Evolutionary conservation across 2,329 filamentous ascomycete genomes (phyloP).

Genomic region (Aspergillus arachidicola): DNA sequence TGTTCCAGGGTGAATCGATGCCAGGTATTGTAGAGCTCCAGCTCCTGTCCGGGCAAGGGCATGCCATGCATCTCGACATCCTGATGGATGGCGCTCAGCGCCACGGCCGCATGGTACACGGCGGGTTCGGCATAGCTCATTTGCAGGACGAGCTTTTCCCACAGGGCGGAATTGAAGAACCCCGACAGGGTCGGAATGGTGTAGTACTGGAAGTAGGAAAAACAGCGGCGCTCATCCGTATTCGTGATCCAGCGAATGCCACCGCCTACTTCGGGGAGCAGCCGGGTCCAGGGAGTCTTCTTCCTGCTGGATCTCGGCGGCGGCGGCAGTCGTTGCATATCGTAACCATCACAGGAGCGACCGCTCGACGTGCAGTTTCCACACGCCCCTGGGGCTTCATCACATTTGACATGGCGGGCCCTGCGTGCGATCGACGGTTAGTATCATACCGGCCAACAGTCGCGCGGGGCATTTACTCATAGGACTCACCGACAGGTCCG

Average conservation of each 20-base stretch:
- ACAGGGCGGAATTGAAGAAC: neutral
- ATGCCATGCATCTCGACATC: constrained; percentile 1
- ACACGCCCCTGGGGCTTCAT: constrained; percentile 1
- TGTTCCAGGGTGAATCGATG: constrained; percentile 11
- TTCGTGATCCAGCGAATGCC: constrained; percentile 5
- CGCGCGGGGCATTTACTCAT: neutral
- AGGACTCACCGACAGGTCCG: constrained; percentile 11
- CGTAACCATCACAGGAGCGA: constrained; percentile 3
- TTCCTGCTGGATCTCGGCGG: neutral
- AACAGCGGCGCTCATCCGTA: constrained; percentile 9
- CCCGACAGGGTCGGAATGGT: constrained; percentile 1
- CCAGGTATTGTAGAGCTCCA: neutral
- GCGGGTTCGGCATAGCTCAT: constrained; percentile 7
- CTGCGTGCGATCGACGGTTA: neutral
- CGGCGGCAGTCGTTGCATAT: neutral
- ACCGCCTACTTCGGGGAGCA: neutral
- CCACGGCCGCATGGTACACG: constrained; percentile 8
- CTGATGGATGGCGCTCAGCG: constrained; percentile 9
- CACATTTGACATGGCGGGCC: neutral
- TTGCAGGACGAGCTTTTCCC: constrained; percentile 3
- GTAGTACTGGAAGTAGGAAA: constrained; percentile 8
- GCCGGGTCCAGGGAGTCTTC: neutral
- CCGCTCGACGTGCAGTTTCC: constrained; percentile 8
- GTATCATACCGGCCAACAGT: neutral
- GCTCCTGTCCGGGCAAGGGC: constrained; percentile 1